Evolutionary conservation across 2,329 filamentous ascomycete genomes (phyloP), one percentile per base, ranked within the genome.

Genomic region (Cordyceps pruinosa): DNA sequence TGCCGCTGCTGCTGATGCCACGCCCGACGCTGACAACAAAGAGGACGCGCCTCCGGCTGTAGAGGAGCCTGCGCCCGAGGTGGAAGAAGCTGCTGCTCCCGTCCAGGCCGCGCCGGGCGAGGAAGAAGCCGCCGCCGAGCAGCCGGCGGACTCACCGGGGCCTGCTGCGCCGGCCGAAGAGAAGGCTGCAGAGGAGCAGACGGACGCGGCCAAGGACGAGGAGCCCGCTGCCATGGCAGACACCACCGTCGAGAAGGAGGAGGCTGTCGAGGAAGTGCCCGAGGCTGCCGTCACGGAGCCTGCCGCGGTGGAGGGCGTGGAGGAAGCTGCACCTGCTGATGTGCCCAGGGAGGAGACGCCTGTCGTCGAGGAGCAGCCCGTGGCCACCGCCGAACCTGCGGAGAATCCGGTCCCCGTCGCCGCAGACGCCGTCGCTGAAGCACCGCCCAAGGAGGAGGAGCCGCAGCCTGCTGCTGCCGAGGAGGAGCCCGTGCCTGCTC

Each of bases 161-260:
- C 26, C 50, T 13, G 37, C 15, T 30, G 60, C 35, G 26, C 26
- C 26, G 7, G 37, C 19, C 17, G 50, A 55, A 21, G 49, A 41
- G 13, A 44, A 56, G 34, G 35, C 45, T 50, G 58, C 66, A 19
- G 53, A 65, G 60, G 66, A 48, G n/a, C n/a, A n/a, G 34, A 30
- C 25, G 21, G 58, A 32, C 28, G n/a, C 35, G 25, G 19, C 23
- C 21, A 30, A 45, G 41, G 51, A 30, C 12, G 15, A 41, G 37
- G 26, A 2, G 3, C 15, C 37, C 15, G 25, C 9, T 57, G 46
- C 30, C 21, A 35, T 8, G 13, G 42, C 15, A 19, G 58, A 30
- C 56, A 15, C 30, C 51, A 46, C 48, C 26, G 28, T 52, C 12
- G 30, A 32, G 48, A 51, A 23, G n/a, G n/a, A n/a, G n/a, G n/a